Conservation (phyloP, 805 yeast species). For the Lipomyces sp. region DNA sequence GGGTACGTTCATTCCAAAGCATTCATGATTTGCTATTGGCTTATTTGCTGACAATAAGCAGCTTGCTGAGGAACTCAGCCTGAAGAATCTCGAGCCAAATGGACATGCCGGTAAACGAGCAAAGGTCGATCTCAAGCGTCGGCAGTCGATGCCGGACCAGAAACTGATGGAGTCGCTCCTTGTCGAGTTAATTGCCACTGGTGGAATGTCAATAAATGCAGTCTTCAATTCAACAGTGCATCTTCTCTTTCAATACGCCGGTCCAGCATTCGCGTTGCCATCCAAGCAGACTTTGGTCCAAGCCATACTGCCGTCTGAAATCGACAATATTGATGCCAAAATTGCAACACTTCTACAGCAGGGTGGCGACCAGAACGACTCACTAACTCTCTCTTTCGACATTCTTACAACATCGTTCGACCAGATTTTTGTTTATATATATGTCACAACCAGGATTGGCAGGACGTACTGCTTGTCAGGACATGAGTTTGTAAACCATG, state of each 20-base stretch:
- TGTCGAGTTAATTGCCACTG: slow-evolving; percentile 24
- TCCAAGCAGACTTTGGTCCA: slow-evolving; percentile 9
- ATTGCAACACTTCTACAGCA: slow-evolving; percentile 19
- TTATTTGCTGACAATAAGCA: not conserved
- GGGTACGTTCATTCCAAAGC: slow-evolving; percentile 13
- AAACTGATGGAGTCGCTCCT: slow-evolving; percentile 21
- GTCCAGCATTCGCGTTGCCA: slow-evolving; percentile 26
- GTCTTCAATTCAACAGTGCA: slow-evolving; percentile 13
- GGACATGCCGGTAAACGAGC: slow-evolving; percentile 12
- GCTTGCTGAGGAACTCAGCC: slow-evolving; percentile 31
- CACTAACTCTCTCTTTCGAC: slow-evolving; percentile 35
- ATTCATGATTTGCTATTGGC: not conserved
- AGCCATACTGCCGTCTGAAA: slow-evolving; percentile 26
- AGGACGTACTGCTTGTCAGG: slow-evolving; percentile 27
- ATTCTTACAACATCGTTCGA: slow-evolving; percentile 22
- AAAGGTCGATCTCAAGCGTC: slow-evolving; percentile 13
- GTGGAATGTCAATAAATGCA: slow-evolving; percentile 10
- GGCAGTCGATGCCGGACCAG: slow-evolving; percentile 19
- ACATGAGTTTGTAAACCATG: slow-evolving; percentile 18
- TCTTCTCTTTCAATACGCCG: slow-evolving; percentile 14
- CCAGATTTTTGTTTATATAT: slow-evolving; percentile 23
- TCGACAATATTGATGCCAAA: slow-evolving; percentile 25
- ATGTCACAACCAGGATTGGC: slow-evolving; percentile 33
- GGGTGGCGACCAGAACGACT: slow-evolving; percentile 13
- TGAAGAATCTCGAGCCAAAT: slow-evolving; percentile 12